These are phyloP conservation scores for Hebeloma cylindrosporum DNA, from an alignment of 768 basidiomycete species.

Conservation along the genomic window DNA sequence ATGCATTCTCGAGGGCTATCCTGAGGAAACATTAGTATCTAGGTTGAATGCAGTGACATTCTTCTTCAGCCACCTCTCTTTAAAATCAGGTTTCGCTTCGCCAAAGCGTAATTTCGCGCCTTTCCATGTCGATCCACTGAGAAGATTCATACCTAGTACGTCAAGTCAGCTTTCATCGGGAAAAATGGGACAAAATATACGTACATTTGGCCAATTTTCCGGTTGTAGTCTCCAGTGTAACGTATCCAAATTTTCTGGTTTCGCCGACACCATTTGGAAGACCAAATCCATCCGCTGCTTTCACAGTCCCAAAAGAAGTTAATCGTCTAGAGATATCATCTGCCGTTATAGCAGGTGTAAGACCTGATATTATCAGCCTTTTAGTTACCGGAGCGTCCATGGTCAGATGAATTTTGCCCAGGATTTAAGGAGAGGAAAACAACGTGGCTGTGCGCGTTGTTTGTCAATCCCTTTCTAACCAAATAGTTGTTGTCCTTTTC, in stretches of 20 bases:
- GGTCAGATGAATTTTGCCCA: no score
- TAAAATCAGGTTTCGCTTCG: slow-evolving; percentile 78
- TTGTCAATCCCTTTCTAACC: slow-evolving; percentile 1
- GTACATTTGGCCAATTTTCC: slow-evolving; percentile 65
- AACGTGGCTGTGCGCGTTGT: slow-evolving; percentile 14
- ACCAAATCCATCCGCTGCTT: slow-evolving; percentile 69
- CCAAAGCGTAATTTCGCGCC: slow-evolving; percentile 82
- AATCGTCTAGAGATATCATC: slow-evolving; percentile 60
- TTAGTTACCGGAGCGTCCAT: slow-evolving; percentile 43
- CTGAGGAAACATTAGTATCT: slow-evolving; percentile 12
- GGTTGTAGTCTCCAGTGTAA: slow-evolving; percentile 65
- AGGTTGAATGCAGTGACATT: slow-evolving; percentile 13
- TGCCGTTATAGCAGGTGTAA: slow-evolving; percentile 62
- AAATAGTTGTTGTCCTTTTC: slow-evolving; percentile 12
- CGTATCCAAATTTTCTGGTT: slow-evolving; percentile 70
- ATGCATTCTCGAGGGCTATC: slow-evolving; percentile 28
- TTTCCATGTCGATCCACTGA: slow-evolving; percentile 86
- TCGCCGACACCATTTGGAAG: slow-evolving; percentile 60
- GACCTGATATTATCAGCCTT: slow-evolving; percentile 72
- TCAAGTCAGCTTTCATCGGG: slow-evolving; percentile 1
- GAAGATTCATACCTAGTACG: slow-evolving; percentile 64
- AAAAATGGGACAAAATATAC: slow-evolving; percentile 20
- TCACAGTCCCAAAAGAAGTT: slow-evolving; percentile 67
- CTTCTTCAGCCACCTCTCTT: no score
- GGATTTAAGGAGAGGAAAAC: no score